phyloP scores from a whole-genome alignment of 805 yeast species.

The Pichia kluyveri region DNA sequence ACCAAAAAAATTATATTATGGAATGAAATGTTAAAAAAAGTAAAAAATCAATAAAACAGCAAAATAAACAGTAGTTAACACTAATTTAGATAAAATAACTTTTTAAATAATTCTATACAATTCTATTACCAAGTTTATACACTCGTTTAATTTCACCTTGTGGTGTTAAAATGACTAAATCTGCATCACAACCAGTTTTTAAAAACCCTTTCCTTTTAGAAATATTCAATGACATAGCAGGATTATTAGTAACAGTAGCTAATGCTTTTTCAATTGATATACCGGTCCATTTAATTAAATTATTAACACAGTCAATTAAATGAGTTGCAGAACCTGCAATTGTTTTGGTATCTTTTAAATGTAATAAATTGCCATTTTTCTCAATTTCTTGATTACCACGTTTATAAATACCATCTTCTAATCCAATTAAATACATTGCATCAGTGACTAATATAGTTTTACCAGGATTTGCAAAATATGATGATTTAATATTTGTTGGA shows the following conservation, averaged over 20 bases:
- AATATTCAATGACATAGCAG: conserved; percentile 40
- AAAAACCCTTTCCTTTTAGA: conserved; percentile 40
- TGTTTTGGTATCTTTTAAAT: conserved; percentile 44
- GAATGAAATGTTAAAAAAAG: too few relatives aligned
- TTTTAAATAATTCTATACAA: conserved; percentile 5
- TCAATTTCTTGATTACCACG: conserved; percentile 41
- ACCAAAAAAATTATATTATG: too few relatives aligned
- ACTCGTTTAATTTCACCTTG: conserved; percentile 37
- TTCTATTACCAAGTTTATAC: conserved; percentile 39
- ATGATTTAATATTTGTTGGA: conserved; percentile 41
- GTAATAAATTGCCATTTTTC: conserved; percentile 38
- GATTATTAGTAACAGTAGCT: conserved; percentile 45
- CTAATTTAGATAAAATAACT: background rate
- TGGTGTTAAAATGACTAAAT: conserved; percentile 37
- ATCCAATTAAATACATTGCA: conserved; percentile 49
- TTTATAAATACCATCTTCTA: conserved; percentile 45
- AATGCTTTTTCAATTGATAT: conserved; percentile 43
- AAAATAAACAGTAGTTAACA: background rate
- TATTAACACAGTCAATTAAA: conserved; percentile 40
- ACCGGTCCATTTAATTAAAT: conserved; percentile 41
- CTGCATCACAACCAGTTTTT: conserved; percentile 47
- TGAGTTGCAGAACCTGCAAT: conserved; percentile 58
- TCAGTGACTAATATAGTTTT: conserved; percentile 50
- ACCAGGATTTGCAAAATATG: conserved; percentile 43
- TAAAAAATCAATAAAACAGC: too few relatives aligned